Conservation (phyloP, 331 rosid species). For the Cydonia oblonga region DNA sequence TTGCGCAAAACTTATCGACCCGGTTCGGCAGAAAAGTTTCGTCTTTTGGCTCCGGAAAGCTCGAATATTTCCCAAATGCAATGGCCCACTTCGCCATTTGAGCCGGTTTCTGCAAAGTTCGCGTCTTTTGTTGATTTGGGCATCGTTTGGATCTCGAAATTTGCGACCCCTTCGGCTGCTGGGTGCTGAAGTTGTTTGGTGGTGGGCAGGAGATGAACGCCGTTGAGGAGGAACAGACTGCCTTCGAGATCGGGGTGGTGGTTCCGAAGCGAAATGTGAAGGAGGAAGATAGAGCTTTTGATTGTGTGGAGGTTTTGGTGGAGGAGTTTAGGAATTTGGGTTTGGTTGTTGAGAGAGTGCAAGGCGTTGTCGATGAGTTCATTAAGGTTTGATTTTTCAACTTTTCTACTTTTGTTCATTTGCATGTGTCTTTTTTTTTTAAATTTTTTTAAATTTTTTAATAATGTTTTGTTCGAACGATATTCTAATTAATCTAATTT, state of each 20-base stretch:
- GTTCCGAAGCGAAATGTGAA: conserved; percentile 47
- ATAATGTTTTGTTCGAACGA: neutral
- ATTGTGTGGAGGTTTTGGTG: conserved; percentile 45
- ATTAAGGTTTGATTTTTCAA: conserved; percentile 49
- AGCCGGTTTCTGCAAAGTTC: conserved; percentile 10
- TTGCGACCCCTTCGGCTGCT: neutral
- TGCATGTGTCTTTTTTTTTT: no score
- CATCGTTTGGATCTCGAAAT: neutral
- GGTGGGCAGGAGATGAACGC: conserved; percentile 34
- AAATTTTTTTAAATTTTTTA: neutral
- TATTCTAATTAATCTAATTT: neutral
- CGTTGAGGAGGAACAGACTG: conserved; percentile 33
- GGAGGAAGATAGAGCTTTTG: conserved; percentile 27
- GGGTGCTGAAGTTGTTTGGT: neutral
- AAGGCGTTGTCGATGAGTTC: conserved; percentile 81
- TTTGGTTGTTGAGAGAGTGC: conserved; percentile 55
- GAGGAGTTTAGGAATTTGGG: conserved; percentile 54
- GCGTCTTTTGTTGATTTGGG: conserved; percentile 13
- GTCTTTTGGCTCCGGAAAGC: neutral
- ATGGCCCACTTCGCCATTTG: neutral
- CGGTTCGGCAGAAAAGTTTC: neutral
- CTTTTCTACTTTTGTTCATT: no score
- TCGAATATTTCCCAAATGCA: neutral
- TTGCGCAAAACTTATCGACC: neutral
- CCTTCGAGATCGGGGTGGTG: conserved; percentile 76